Conservation (phyloP, 805 yeast genomes). For the Pichia cephalocereana region DNA sequence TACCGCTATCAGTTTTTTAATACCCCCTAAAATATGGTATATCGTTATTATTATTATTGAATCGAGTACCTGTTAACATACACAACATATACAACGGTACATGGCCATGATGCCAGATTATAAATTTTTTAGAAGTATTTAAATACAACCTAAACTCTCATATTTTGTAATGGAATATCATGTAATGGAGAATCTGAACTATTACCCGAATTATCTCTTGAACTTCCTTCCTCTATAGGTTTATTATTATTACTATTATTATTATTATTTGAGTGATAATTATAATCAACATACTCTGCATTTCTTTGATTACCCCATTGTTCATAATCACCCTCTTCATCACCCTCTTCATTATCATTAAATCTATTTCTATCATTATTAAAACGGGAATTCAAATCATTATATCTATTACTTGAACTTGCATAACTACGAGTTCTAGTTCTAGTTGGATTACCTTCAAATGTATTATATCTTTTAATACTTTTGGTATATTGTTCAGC, state of each 20-base stretch:
- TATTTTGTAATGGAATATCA: no score
- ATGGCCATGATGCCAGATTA: no score
- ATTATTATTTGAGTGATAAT: neutral
- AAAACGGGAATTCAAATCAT: neutral
- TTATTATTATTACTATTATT: no score
- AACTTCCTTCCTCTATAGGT: no score
- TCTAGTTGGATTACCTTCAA: neutral
- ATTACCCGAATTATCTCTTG: no score
- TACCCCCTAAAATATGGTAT: no score
- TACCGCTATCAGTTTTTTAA: no score
- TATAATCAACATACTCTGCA: neutral
- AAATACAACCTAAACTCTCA: neutral
- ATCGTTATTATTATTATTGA: no score
- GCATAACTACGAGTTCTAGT: neutral
- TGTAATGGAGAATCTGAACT: no score
- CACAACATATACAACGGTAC: no score
- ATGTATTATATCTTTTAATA: constrained; percentile 4
- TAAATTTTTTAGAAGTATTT: no score
- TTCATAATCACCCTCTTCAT: neutral
- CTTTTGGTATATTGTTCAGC: constrained; percentile 4
- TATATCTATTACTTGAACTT: neutral
- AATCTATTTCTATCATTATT: neutral
- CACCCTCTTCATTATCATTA: neutral
- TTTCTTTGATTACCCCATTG: neutral
- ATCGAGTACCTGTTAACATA: no score